Conservation (phyloP, 179 eudicot genomes). For the Gypsophila paniculata region DNA sequence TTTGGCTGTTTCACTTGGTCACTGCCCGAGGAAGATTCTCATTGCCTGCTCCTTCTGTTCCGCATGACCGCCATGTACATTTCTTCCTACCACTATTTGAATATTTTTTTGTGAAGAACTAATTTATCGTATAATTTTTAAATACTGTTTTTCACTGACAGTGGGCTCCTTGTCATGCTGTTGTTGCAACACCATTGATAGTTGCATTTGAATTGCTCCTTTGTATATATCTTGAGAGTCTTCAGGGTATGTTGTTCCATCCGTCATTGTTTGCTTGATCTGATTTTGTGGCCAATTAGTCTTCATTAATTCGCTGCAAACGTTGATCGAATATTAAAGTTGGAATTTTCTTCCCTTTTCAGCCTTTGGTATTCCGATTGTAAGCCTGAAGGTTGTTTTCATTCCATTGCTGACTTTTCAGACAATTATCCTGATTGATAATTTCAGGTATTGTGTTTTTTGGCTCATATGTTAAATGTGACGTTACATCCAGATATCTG, state of each 20-base stretch:
- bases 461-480: background rate
- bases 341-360: slow-evolving; percentile 25
- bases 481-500: background rate
- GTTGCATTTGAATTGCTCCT: slow-evolving; percentile 92
- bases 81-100: slow-evolving; percentile 7
- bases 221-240: slow-evolving; percentile 83
- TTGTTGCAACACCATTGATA: slow-evolving; percentile 84
- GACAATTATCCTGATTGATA: slow-evolving; percentile 61
- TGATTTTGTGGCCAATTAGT: slow-evolving; percentile 10
- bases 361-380: slow-evolving; percentile 50
- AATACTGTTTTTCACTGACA: slow-evolving; percentile 25
- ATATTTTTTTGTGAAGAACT: background rate
- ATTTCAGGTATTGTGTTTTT: slow-evolving; percentile 62
- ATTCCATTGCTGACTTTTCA: slow-evolving; percentile 82
- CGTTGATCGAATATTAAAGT: background rate
- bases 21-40: slow-evolving; percentile 94
- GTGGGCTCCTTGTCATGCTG: slow-evolving; percentile 99
- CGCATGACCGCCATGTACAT: slow-evolving; percentile 85
- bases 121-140: background rate
- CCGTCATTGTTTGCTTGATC: slow-evolving; percentile 1
- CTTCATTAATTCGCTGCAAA: background rate
- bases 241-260: slow-evolving; percentile 48
- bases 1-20: slow-evolving; percentile 87
- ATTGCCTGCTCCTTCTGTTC: slow-evolving; percentile 88
- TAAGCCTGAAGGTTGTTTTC: slow-evolving; percentile 75